Percentiles rank a stretch among this genome's conserved stretches.
These are phyloP conservation scores for Fragaria vesca DNA, from an alignment of 306 rosid species.

Conservation along the genomic window DNA sequence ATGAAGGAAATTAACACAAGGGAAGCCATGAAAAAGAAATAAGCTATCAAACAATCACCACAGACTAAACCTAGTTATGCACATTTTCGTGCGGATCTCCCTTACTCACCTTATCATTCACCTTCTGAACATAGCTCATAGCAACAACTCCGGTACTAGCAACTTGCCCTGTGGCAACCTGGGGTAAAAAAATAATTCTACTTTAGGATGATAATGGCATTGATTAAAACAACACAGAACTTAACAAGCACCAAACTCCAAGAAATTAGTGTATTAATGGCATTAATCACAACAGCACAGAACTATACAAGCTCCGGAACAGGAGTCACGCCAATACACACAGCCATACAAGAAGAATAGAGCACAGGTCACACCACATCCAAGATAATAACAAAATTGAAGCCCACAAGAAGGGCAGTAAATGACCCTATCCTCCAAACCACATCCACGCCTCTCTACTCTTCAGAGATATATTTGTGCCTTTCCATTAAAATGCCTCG, in stretches of 20 bases:
- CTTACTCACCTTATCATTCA: constrained; percentile 83
- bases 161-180: constrained; percentile 97
- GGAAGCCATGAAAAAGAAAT: not conserved
- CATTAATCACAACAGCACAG: not conserved
- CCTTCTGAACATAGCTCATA: constrained; percentile 94
- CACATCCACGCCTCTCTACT: not conserved
- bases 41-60: not conserved
- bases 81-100: not conserved
- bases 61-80: not conserved
- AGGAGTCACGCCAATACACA: not conserved
- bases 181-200: constrained; percentile 2
- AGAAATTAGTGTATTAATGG: not conserved
- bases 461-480: not conserved
- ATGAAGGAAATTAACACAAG: not conserved
- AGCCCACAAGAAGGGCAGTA: not conserved
- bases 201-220: not conserved
- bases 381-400: not conserved
- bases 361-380: constrained; percentile 3
- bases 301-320: not conserved
- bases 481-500: not conserved
- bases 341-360: not conserved
- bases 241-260: not conserved
- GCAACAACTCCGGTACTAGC: constrained; percentile 96
- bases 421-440: not conserved
- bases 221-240: not conserved